phyloP scores from a whole-genome alignment of 331 rosid species.

The Rosa hybrid region DNA sequence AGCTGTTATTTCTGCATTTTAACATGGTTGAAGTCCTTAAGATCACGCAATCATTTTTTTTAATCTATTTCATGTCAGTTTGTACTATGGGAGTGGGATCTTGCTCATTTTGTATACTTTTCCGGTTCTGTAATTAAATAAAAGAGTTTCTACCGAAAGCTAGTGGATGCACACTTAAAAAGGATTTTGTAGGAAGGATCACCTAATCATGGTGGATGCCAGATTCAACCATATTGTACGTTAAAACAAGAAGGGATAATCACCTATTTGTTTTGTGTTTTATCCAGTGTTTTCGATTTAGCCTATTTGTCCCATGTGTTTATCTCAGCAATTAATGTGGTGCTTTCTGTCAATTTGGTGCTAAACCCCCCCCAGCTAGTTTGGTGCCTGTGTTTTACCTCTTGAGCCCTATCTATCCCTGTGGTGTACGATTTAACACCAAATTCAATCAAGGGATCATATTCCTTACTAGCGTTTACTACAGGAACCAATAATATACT shows the following conservation, averaged over 20 bases:
- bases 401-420: neutral
- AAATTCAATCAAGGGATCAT: neutral
- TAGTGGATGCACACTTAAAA: neutral
- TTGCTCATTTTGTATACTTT: neutral
- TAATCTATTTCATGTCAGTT: neutral
- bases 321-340: neutral
- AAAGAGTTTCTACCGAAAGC: neutral
- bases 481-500: neutral
- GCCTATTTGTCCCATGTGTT: neutral
- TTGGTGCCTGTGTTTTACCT: neutral
- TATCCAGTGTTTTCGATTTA: neutral
- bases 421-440: neutral
- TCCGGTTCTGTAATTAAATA: neutral
- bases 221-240: neutral
- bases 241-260: neutral
- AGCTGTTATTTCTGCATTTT: neutral
- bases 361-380: neutral
- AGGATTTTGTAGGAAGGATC: neutral
- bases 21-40: neutral
- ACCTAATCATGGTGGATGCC: neutral
- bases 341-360: neutral
- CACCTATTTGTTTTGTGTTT: neutral
- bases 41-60: neutral
- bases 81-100: neutral
- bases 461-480: neutral